A percentile compares a stretch with the other conserved stretches of the same genome.
These are phyloP conservation scores for Aureobasidium sp. DNA, from an alignment of 2,329 filamentous ascomycete species.

Conservation along the genomic window DNA sequence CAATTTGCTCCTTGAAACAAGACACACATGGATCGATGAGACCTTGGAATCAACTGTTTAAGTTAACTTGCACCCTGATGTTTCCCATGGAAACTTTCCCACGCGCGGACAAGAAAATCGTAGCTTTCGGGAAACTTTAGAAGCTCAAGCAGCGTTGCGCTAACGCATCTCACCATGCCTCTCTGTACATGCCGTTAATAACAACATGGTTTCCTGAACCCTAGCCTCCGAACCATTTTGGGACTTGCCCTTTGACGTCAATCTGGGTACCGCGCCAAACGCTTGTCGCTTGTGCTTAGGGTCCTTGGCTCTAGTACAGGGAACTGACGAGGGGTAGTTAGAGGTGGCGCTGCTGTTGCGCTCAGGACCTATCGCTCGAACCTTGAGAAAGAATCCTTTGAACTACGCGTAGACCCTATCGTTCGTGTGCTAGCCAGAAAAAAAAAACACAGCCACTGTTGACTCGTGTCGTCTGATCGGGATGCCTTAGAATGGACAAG, in stretches of 20 bases:
- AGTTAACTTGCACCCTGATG: neutral
- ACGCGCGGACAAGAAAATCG: neutral
- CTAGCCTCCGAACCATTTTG: neutral
- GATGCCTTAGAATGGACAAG: neutral
- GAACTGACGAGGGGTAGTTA: no score
- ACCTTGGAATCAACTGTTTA: neutral
- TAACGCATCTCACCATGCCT: neutral
- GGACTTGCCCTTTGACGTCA: neutral
- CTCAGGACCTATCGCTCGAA: neutral
- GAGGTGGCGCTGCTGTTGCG: neutral
- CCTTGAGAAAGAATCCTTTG: neutral
- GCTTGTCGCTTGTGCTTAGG: neutral
- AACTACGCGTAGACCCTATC: neutral
- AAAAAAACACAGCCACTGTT: neutral
- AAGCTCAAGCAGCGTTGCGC: neutral
- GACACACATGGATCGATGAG: neutral
- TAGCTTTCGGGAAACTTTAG: neutral
- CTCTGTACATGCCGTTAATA: neutral
- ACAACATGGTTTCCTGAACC: neutral
- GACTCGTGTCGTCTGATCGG: neutral
- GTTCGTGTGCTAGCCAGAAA: neutral
- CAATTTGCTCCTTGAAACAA: constrained; percentile 11
- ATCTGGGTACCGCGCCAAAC: neutral
- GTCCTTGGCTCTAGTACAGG: neutral
- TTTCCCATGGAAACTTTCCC: no score